Percentiles rank a stretch among this genome's conserved stretches.
These are phyloP conservation scores for Hypsizygus marmoreus DNA, from an alignment of 768 basidiomycete species.

Conservation along the genomic window DNA sequence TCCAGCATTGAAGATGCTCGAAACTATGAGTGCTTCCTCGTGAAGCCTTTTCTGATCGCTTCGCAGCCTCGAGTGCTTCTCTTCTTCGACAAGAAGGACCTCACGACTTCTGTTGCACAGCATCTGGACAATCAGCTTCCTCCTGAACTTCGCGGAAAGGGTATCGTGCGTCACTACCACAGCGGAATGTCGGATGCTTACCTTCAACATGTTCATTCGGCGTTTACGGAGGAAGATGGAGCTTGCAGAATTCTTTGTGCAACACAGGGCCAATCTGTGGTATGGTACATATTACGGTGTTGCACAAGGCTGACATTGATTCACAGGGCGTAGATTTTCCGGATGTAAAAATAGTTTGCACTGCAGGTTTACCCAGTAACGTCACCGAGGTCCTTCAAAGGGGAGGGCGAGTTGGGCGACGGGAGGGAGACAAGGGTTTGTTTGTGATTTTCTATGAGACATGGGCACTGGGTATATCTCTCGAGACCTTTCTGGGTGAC, in stretches of 20 bases:
- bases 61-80: constrained; percentile 21
- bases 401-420: constrained; percentile 16
- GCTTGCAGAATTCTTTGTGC: constrained; percentile 24
- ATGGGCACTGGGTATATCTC: constrained; percentile 11
- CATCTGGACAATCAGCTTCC: constrained; percentile 17
- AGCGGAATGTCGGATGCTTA: constrained; percentile 28
- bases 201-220: constrained; percentile 15
- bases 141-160: not conserved
- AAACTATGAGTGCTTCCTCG: constrained; percentile 29
- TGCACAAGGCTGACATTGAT: not conserved
- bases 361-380: constrained; percentile 14
- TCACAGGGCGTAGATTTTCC: constrained; percentile 25
- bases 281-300: constrained; percentile 8
- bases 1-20: constrained; percentile 15
- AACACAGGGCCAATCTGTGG: constrained; percentile 24
- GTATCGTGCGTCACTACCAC: constrained; percentile 27
- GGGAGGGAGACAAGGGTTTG: constrained; percentile 4
- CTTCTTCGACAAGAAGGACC: constrained; percentile 5
- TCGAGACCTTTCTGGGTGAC: not conserved
- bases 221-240: constrained; percentile 17
- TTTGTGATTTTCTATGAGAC: constrained; percentile 19
- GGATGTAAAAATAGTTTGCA: constrained; percentile 22
- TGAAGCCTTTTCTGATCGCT: constrained; percentile 7
- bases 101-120: not conserved
- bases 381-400: constrained; percentile 18